Evolutionary conservation across 768 basidiomycete species (phyloP).

Genomic region (Tricholoma flavovirens): DNA sequence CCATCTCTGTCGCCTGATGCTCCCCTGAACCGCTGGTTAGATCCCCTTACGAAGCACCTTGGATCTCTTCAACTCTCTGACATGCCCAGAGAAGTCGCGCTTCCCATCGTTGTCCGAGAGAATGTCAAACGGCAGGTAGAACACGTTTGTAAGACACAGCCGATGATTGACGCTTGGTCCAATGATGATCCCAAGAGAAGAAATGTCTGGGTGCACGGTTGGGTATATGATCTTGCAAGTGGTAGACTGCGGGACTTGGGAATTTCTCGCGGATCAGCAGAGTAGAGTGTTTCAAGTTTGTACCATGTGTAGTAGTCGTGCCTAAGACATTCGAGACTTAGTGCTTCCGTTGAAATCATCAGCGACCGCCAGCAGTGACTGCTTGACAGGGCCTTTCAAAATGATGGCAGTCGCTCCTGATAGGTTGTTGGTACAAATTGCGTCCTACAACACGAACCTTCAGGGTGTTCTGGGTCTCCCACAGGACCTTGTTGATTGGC

Average conservation of each 20-base stretch:
- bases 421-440: constrained; percentile 67
- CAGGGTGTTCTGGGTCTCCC: constrained; percentile 70
- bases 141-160: constrained; percentile 40
- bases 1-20: constrained; percentile 31
- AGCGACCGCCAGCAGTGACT: not conserved
- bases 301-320: not conserved
- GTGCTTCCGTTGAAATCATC: not conserved
- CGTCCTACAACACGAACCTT: constrained; percentile 88
- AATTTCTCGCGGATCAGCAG: constrained; percentile 27
- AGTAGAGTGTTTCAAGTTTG: not conserved
- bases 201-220: constrained; percentile 59
- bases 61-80: constrained; percentile 38
- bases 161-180: constrained; percentile 44
- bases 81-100: constrained; percentile 29
- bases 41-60: constrained; percentile 56
- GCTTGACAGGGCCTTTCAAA: too few species aligned
- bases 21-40: constrained; percentile 66
- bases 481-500: constrained; percentile 90
- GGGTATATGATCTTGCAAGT: constrained; percentile 60
- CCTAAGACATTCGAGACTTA: not conserved
- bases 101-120: constrained; percentile 48
- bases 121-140: constrained; percentile 55
- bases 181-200: constrained; percentile 36
- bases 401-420: constrained; percentile 15
- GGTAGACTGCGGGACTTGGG: constrained; percentile 56